Evolutionary conservation across 331 rosid genomes (phyloP).

Genomic region (Prunus yedoensis): DNA sequence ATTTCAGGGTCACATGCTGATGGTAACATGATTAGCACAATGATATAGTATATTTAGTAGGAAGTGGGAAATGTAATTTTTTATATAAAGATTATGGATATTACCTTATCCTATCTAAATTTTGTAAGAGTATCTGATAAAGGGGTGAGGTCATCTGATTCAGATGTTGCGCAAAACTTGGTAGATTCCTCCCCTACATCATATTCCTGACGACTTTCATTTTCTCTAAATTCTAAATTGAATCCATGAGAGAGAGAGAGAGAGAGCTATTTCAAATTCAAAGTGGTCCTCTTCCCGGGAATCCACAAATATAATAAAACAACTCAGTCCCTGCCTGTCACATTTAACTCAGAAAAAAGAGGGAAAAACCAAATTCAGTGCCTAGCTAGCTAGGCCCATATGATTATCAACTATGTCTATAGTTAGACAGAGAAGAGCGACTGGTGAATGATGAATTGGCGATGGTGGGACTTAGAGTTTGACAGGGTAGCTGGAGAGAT

Average conservation of each 20-base stretch:
- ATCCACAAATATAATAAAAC: slow-evolving; percentile 8
- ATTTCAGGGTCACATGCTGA: slow-evolving; percentile 21
- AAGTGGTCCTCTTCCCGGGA: slow-evolving; percentile 43
- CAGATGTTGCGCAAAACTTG: slow-evolving; percentile 63
- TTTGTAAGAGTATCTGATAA: slow-evolving; percentile 1
- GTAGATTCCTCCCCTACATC: slow-evolving; percentile 65
- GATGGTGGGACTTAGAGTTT: slow-evolving; percentile 12
- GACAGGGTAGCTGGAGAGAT: not conserved
- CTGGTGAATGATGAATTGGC: not conserved
- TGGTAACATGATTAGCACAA: slow-evolving; percentile 15
- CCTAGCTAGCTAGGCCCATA: not conserved
- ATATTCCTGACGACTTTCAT: slow-evolving; percentile 59
- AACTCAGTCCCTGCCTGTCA: slow-evolving; percentile 31
- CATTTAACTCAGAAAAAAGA: not conserved
- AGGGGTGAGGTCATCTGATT: slow-evolving; percentile 46
- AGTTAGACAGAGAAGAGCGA: not conserved
- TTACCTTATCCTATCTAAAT: slow-evolving; percentile 7
- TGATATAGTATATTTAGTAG: not conserved
- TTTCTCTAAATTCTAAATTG: slow-evolving; percentile 33
- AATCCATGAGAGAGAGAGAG: slow-evolving; percentile 10
- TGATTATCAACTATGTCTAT: not conserved
- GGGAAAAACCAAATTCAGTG: not conserved
- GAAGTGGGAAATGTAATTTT: not conserved
- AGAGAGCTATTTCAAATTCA: slow-evolving; percentile 43
- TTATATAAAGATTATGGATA: not conserved